These are phyloP conservation scores for Pelargonium myrrhifolium DNA, from an alignment of 441 rosid genomes.

Conservation along the genomic window DNA sequence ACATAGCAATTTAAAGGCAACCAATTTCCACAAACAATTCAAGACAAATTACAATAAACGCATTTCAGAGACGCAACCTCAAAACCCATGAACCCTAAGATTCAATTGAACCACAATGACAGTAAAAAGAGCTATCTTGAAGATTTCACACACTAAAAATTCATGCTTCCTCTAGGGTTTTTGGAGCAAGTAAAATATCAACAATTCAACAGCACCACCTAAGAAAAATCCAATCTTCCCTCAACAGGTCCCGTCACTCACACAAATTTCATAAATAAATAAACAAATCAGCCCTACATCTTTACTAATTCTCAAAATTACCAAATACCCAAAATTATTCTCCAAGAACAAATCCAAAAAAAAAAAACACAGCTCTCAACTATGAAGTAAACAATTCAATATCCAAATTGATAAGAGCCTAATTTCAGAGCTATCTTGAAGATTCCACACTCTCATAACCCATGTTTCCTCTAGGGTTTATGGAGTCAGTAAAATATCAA, in stretches of 20 bases:
- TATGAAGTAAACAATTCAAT: not conserved
- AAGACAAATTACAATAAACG: not conserved
- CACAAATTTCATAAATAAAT: too few relatives aligned
- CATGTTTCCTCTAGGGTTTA: not conserved
- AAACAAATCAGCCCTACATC: too few relatives aligned
- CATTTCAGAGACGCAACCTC: not conserved
- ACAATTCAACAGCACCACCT: not conserved
- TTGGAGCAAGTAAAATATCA: not conserved
- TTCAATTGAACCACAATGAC: not conserved
- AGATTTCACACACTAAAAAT: not conserved
- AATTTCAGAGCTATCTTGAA: too few relatives aligned
- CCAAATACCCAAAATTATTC: too few relatives aligned
- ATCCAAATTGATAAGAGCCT: too few relatives aligned
- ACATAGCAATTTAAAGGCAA: not conserved
- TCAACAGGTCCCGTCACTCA: too few relatives aligned
- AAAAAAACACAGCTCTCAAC: not conserved
- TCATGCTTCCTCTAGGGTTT: not conserved
- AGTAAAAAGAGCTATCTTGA: not conserved
- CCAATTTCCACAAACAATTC: not conserved
- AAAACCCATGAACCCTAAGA: not conserved
- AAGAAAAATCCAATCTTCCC: too few relatives aligned
- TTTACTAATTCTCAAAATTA: too few relatives aligned
- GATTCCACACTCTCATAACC: not conserved
- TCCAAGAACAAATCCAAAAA: too few relatives aligned
- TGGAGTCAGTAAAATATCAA: too few relatives aligned